Base-by-base conservation (phyloP, 2,329 filamentous ascomycete species). In the Coniochaeta pulveracea region DNA sequence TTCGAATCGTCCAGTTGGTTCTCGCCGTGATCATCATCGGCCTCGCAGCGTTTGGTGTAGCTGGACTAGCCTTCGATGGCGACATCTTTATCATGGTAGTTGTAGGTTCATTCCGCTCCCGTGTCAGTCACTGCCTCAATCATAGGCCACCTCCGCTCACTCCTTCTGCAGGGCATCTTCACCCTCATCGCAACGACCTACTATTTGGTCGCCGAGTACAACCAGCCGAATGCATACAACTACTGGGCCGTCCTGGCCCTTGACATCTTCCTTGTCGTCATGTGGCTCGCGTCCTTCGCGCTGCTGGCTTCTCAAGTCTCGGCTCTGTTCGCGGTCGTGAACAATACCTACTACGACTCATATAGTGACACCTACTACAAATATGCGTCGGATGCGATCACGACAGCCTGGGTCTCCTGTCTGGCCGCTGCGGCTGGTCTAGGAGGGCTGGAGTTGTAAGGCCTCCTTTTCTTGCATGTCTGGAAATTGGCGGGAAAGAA, bases 241-340 rank as follows among this genome's bases (percentile, higher is more conserved):
- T 66, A 66, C 50, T 72, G 66, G 61, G 63, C 64, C 17, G 55
- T 67, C 6, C 48, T 74, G 4, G 55, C 53, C 15, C 52, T 74
- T 23, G 69, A 75, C 40, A 57, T 66, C 14, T 57, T 66, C 36
- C 58, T 67, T 19, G 46, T 66, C 34, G 38, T 75, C 35, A 65
- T 74, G 48, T 76, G 69, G 70, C 51, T 69, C 22, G 43, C 52
- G 33, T 54, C 59, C 2, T 62, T 66, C 25, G 58, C 56, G 10
- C 41, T 63, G 11, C 46, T 62, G 8, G 61, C 61, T 6, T 43
- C 56, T 11, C 43, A 57, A 26, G 51, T 58, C 9, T 51, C 52
- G 2, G 29, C 45, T 4, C 36, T 42, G 9, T 47, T 50, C 35
- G 32, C 33, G 10, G 37, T 42, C 7, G 16, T 33, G n/a, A 27